Percentiles rank a stretch among this genome's conserved stretches.
phyloP scores from a whole-genome alignment of 805 yeast genomes.

The Lipomyces yamadae region DNA sequence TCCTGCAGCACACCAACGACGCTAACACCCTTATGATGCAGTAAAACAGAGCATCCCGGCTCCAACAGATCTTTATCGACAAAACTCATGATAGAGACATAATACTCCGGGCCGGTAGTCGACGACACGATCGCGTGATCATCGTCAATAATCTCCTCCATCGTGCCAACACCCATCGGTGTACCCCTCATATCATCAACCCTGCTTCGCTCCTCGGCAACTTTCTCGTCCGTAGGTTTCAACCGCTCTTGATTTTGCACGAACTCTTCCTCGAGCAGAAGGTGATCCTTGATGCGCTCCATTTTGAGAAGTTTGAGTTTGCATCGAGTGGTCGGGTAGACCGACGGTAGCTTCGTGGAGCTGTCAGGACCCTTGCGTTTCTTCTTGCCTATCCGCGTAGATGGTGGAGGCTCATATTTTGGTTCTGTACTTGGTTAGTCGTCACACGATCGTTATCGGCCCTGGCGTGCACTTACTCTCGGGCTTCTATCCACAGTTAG shows the following conservation, averaged over 20 bases:
- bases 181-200: slow-evolving; percentile 95
- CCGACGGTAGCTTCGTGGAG: slow-evolving; percentile 83
- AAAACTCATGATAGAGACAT: slow-evolving; percentile 92
- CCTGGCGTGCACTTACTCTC: slow-evolving; percentile 41
- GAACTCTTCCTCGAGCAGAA: slow-evolving; percentile 88
- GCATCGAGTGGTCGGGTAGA: slow-evolving; percentile 91
- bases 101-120: slow-evolving; percentile 95
- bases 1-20: slow-evolving; percentile 98
- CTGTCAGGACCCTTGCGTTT: slow-evolving; percentile 84
- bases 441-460: neutral
- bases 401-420: slow-evolving; percentile 98
- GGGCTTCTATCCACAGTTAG: slow-evolving; percentile 36
- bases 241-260: slow-evolving; percentile 92
- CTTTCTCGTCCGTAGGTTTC: slow-evolving; percentile 95
- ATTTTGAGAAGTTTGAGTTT: slow-evolving; percentile 86
- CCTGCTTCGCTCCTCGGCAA: slow-evolving; percentile 93
- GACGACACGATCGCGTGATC: slow-evolving; percentile 98
- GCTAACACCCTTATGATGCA: slow-evolving; percentile 94
- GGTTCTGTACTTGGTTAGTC: slow-evolving; percentile 64
- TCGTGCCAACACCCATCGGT: slow-evolving; percentile 94
- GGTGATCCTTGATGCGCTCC: slow-evolving; percentile 96
- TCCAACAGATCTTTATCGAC: slow-evolving; percentile 95
- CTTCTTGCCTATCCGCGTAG: slow-evolving; percentile 89
- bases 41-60: slow-evolving; percentile 94
- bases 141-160: slow-evolving; percentile 96